Evolutionary conservation across 2,329 filamentous ascomycete genomes (phyloP).

Genomic region (Alternaria viburni): DNA sequence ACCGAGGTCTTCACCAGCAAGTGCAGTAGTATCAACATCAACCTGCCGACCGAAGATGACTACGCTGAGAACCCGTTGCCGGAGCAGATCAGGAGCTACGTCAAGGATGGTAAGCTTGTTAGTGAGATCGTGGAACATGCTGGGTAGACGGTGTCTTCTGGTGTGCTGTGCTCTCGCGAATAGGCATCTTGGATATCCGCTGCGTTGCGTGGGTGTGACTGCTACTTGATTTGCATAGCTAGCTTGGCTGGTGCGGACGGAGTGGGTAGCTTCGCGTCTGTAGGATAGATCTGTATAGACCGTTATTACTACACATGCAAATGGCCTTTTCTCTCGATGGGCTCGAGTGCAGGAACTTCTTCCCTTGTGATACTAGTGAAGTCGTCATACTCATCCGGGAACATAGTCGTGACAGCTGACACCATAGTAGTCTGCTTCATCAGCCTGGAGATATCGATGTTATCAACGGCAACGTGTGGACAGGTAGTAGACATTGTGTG

Average conservation of each 20-base stretch:
- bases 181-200: background rate
- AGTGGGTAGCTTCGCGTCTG: background rate
- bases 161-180: background rate
- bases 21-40: slow-evolving; percentile 84
- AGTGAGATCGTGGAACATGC: slow-evolving; percentile 97
- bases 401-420: no score
- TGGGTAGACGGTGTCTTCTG: slow-evolving; percentile 59
- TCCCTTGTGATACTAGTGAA: no score
- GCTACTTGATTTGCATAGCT: background rate
- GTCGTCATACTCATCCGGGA: no score
- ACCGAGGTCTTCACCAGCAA: slow-evolving; percentile 92
- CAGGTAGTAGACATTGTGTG: no score
- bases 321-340: background rate
- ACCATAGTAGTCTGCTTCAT: no score
- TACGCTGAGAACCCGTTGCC: slow-evolving; percentile 87
- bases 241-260: background rate
- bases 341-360: no score
- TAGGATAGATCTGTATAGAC: background rate
- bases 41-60: slow-evolving; percentile 77
- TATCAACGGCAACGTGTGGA: no score
- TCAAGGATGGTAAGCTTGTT: slow-evolving; percentile 77
- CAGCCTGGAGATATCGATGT: no score
- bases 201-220: background rate
- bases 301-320: background rate
- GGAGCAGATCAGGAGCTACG: slow-evolving; percentile 84